Percentiles rank a stretch among this genome's conserved stretches.
These are phyloP conservation scores for Cercophora sp. DNA, from an alignment of 495 filamentous ascomycete genomes.

Conservation along the genomic window DNA sequence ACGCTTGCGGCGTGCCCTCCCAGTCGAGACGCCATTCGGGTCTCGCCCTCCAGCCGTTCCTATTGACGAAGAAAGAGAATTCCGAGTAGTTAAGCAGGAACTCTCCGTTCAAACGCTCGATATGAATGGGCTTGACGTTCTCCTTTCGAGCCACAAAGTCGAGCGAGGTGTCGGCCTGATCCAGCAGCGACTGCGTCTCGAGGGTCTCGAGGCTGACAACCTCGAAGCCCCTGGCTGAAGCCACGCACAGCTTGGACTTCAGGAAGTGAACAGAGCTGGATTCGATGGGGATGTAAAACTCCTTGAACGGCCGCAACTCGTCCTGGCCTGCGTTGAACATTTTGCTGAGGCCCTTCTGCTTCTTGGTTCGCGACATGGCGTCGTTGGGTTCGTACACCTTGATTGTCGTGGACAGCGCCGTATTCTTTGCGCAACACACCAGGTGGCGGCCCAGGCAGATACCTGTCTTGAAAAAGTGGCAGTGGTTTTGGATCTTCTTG, in stretches of 20 bases:
- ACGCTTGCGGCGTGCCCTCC: conserved; percentile 88
- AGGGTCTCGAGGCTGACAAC: conserved; percentile 95
- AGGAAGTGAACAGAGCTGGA: conserved; percentile 96
- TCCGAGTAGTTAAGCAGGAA: conserved; percentile 98
- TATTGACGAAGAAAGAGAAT: conserved; percentile 98
- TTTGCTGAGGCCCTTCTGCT: conserved; percentile 86
- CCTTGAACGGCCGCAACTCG: conserved; percentile 93
- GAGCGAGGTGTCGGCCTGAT: conserved; percentile 96
- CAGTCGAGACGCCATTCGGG: conserved; percentile 96
- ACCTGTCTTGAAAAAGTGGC: conserved; percentile 96
- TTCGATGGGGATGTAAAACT: conserved; percentile 98
- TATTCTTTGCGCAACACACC: conserved; percentile 91
- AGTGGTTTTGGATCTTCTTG: conserved; percentile 96
- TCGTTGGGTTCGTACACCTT: conserved; percentile 98
- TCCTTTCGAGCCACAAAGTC: conserved; percentile 94
- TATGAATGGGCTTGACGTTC: conserved; percentile 92
- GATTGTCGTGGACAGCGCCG: conserved; percentile 85
- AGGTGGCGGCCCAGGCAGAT: conserved; percentile 92
- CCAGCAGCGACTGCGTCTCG: conserved; percentile 92
- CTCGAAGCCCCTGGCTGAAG: conserved; percentile 92
- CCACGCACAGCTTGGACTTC: conserved; percentile 92
- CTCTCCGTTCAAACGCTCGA: conserved; percentile 92
- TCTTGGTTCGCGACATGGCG: conserved; percentile 77
- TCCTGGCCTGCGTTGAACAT: conserved; percentile 94
- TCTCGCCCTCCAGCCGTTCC: conserved; percentile 93